Conservation (phyloP, 371 early-diverging fungal species). For the Mucor racemosus region DNA sequence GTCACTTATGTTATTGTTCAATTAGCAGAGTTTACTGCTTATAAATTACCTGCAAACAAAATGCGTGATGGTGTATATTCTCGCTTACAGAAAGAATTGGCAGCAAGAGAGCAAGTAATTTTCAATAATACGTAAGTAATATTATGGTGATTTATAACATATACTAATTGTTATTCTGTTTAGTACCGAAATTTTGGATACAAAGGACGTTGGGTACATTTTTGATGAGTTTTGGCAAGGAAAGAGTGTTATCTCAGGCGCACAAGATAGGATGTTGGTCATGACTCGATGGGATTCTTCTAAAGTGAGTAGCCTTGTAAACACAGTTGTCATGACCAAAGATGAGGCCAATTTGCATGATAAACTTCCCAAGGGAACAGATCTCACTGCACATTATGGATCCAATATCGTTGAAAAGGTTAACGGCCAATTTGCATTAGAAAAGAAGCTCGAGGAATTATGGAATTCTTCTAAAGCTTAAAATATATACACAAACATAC, state of each 20-base stretch:
- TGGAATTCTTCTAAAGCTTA: slow-evolving; percentile 11
- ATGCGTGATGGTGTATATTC: slow-evolving; percentile 74
- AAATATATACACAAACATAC: too few relatives aligned
- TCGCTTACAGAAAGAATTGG: slow-evolving; percentile 76
- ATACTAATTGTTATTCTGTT: neutral
- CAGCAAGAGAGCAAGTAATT: slow-evolving; percentile 62
- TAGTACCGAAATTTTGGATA: slow-evolving; percentile 46
- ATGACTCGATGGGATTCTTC: slow-evolving; percentile 79
- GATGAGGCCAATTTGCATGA: slow-evolving; percentile 74
- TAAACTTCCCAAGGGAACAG: slow-evolving; percentile 31
- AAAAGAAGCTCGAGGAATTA: slow-evolving; percentile 21
- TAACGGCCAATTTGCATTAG: slow-evolving; percentile 22
- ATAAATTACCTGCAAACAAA: slow-evolving; percentile 76
- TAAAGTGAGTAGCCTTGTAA: slow-evolving; percentile 67
- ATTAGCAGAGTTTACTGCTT: slow-evolving; percentile 73
- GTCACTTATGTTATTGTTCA: slow-evolving; percentile 84
- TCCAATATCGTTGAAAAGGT: slow-evolving; percentile 17
- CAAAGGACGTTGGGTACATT: slow-evolving; percentile 79
- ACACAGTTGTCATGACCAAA: slow-evolving; percentile 84
- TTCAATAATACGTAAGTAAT: slow-evolving; percentile 48
- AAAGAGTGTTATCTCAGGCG: slow-evolving; percentile 75
- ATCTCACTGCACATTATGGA: slow-evolving; percentile 44
- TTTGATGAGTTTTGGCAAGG: slow-evolving; percentile 90
- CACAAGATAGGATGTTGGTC: slow-evolving; percentile 70
- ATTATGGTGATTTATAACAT: neutral